phyloP scores from a whole-genome alignment of 2,329 filamentous ascomycete genomes.

The Fusarium chaquense region DNA sequence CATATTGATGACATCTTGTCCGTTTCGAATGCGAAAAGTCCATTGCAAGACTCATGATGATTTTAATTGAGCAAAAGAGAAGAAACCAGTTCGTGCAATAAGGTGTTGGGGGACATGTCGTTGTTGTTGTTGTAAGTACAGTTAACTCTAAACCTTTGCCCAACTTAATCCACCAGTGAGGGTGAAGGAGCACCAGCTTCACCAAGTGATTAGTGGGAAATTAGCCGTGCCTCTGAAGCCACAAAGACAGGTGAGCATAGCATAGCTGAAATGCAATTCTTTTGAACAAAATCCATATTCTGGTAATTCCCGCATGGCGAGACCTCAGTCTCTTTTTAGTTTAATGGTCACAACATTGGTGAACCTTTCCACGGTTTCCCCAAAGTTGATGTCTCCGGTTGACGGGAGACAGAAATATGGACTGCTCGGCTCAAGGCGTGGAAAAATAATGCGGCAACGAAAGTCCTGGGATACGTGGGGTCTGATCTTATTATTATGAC shows the following conservation, averaged over 20 bases:
- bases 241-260: no score
- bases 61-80: not conserved
- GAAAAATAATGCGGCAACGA: not conserved
- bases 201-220: constrained; percentile 24
- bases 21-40: not conserved
- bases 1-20: no score
- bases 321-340: not conserved
- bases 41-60: not conserved
- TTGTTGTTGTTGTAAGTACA: not conserved
- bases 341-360: constrained; percentile 3
- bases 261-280: constrained; percentile 9
- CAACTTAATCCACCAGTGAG: constrained; percentile 14
- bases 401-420: not conserved
- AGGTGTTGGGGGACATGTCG: not conserved
- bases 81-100: no score
- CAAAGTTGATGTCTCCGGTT: constrained; percentile 15
- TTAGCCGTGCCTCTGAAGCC: not conserved
- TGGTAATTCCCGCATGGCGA: constrained; percentile 19
- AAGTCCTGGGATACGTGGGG: rapidly evolving
- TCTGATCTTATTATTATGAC: not conserved
- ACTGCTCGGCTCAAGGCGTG: not conserved
- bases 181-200: not conserved
- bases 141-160: not conserved
- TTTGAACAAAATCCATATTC: not conserved
- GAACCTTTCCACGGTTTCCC: constrained; percentile 19